Evolutionary conservation across 148 eudicot species (phyloP), one percentile per base, ranked within the genome.

Genomic region (Dysphania ambrosioides): DNA sequence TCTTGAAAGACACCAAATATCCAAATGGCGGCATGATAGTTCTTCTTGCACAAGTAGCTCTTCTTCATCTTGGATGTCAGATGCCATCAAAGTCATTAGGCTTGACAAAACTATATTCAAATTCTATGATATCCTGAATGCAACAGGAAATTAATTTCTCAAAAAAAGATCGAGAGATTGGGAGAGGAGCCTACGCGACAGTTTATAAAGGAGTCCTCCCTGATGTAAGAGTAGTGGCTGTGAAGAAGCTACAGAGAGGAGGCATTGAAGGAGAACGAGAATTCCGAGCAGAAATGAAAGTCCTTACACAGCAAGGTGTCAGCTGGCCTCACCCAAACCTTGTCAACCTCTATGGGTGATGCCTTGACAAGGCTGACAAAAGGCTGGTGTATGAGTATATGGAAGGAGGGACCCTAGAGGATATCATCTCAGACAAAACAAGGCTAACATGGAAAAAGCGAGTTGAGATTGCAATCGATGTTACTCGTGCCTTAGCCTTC

Each of bases 301-400:
- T 89, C 21, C 79, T 92, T 16, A 84, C 84, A 60, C 90, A 91
- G 30, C 86, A 88, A 31, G 89, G 88, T 5, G 70, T 87, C 40
- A 86, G 87, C 66, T 94, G 98, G 98, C 97, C 96, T 2, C 98
- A 95, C 70, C 98, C 93, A 0, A 95, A 95, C 80, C 97, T 95
- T 7, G 98, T 95, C 24, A 82, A 85, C 26, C 96, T 95, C 18
- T 90, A 90, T 16, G 98, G 98, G 1, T 95, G 97, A 96, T 95
- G 98, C 81, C 96, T 95, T 21, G 86, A 90, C 65, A 88, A 93
- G 23, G 87, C 89, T 0, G 92, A 90, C 73, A 95, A 90, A 75
- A 51, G 92, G 35, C 65, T 95, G 30, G 90, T 95, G 2, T 95
- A 95, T 47, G 98, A 95, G 86, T 95, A 87, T 83, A 95, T 95